These are phyloP conservation scores for Termitomyces sp. DNA, from an alignment of 768 basidiomycete genomes.

Conservation along the genomic window DNA sequence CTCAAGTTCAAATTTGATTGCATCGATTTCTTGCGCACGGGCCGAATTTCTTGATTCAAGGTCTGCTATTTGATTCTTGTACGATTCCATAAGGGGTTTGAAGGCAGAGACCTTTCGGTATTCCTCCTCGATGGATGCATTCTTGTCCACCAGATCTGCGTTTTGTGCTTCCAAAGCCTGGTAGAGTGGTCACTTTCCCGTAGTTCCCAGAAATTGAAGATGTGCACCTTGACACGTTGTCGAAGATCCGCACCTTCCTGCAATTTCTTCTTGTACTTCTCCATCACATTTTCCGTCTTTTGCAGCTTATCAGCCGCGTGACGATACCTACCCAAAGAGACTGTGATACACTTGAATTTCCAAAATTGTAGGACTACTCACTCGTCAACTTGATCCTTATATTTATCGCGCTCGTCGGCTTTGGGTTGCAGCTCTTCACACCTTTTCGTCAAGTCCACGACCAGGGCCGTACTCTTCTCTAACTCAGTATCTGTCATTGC, in stretches of 20 bases:
- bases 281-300: slow-evolving; percentile 96
- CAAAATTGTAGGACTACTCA: slow-evolving; percentile 29
- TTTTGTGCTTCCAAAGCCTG: slow-evolving; percentile 92
- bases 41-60: slow-evolving; percentile 68
- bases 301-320: slow-evolving; percentile 89
- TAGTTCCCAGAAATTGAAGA: slow-evolving; percentile 9
- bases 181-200: not conserved
- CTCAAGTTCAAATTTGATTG: slow-evolving; percentile 70
- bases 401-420: slow-evolving; percentile 70
- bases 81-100: slow-evolving; percentile 88
- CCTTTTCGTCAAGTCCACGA: slow-evolving; percentile 71
- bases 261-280: slow-evolving; percentile 98
- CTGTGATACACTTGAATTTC: not conserved
- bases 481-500: slow-evolving; percentile 77
- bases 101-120: slow-evolving; percentile 81
- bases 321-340: slow-evolving; percentile 53
- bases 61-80: slow-evolving; percentile 80
- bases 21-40: slow-evolving; percentile 67
- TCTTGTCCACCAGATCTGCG: slow-evolving; percentile 84
- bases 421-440: slow-evolving; percentile 75
- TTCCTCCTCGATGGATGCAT: slow-evolving; percentile 89
- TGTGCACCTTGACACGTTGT: slow-evolving; percentile 72
- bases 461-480: slow-evolving; percentile 66
- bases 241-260: slow-evolving; percentile 91
- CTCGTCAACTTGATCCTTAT: slow-evolving; percentile 97